A percentile compares a stretch with the other conserved stretches of the same genome.
These are phyloP conservation scores for Lecanicillium sp. DNA, from an alignment of 2,329 filamentous ascomycete species.

Conservation along the genomic window DNA sequence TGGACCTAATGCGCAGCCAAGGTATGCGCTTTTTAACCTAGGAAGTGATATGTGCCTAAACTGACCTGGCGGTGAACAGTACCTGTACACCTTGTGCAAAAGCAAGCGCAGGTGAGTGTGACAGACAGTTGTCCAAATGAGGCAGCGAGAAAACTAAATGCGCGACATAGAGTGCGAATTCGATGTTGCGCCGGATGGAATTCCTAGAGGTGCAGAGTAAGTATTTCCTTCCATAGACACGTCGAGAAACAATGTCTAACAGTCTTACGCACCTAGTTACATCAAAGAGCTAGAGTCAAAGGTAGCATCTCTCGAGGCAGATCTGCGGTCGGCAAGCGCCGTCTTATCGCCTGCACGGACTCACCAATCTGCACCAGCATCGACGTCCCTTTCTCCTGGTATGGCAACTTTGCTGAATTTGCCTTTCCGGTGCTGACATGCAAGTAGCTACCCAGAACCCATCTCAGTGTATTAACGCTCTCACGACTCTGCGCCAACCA, in stretches of 20 bases:
- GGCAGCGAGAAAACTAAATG: not conserved
- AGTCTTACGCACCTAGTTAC: not conserved
- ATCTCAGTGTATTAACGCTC: too few relatives aligned
- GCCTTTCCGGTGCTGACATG: too few relatives aligned
- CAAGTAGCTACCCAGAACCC: too few relatives aligned
- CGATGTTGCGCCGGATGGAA: slow-evolving; percentile 6
- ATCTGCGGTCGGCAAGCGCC: not conserved
- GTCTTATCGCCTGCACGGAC: too few relatives aligned
- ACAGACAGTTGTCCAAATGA: not conserved
- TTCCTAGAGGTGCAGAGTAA: slow-evolving; percentile 7
- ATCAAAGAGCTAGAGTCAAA: slow-evolving; percentile 2
- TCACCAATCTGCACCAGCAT: too few relatives aligned
- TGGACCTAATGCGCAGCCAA: not conserved
- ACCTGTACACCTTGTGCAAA: slow-evolving; percentile 6
- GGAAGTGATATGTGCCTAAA: not conserved
- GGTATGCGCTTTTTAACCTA: not conserved
- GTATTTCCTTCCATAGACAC: not conserved
- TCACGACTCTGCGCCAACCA: too few relatives aligned
- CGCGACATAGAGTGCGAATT: slow-evolving; percentile 5
- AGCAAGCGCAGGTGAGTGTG: slow-evolving; percentile 1
- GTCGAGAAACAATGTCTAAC: not conserved
- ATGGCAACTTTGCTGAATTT: too few relatives aligned
- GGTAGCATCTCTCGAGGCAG: not conserved
- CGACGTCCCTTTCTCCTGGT: too few relatives aligned
- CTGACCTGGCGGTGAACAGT: not conserved